Percentiles rank a stretch among this genome's conserved stretches.
These are phyloP conservation scores for Hymenoscyphus fructigenus DNA, from an alignment of 2,329 filamentous ascomycete genomes.

Conservation along the genomic window DNA sequence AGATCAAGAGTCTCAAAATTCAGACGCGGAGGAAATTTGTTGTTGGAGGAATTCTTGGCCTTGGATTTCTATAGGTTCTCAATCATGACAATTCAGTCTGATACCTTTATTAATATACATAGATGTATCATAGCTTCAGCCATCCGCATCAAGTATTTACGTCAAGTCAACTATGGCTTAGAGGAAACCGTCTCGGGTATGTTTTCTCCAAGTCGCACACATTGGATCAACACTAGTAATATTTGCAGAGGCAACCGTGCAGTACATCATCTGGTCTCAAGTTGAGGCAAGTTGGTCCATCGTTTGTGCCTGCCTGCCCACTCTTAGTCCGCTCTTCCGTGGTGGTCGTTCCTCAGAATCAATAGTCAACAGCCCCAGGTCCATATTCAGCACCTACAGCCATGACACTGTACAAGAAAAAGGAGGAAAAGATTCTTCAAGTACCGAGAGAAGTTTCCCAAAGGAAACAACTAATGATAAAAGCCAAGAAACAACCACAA, in stretches of 20 bases:
- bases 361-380: background rate
- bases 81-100: background rate
- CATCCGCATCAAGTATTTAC: background rate
- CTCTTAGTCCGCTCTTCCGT: constrained; percentile 1
- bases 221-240: background rate
- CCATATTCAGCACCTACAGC: background rate
- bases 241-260: background rate
- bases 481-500: no score
- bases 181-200: background rate
- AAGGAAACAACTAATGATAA: no score
- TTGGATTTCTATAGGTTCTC: background rate
- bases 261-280: constrained; percentile 8
- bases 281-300: constrained; percentile 6
- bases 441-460: no score
- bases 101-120: background rate
- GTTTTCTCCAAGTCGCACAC: background rate
- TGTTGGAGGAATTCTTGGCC: background rate
- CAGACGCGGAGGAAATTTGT: background rate
- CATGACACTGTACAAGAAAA: background rate
- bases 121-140: background rate
- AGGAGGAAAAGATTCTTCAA: background rate
- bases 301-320: constrained; percentile 5
- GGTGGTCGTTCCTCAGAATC: background rate
- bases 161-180: background rate
- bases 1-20: background rate